phyloP scores from a whole-genome alignment of 139 green algal genomes.

The Chlamydomonas sp. region DNA sequence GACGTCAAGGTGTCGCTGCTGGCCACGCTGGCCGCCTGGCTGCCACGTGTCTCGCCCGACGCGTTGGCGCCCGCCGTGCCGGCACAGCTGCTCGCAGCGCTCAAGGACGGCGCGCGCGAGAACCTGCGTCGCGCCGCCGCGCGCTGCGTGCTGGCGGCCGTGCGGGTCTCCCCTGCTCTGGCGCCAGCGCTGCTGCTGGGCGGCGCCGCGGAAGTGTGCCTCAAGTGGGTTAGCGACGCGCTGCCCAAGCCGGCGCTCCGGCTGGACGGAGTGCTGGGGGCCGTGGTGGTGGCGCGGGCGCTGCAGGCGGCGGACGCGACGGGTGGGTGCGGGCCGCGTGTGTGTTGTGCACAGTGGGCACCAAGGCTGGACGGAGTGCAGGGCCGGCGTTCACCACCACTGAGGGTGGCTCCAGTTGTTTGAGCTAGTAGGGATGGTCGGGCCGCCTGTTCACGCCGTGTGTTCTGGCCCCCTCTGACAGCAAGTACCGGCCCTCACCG shows the following conservation, averaged over 20 bases:
- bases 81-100: conserved; percentile 10
- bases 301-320: conserved; percentile 34
- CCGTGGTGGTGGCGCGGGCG: conserved; percentile 8
- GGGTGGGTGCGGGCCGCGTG: conserved; percentile 47
- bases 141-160: not conserved
- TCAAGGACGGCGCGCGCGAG: conserved; percentile 14
- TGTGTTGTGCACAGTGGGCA: conserved; percentile 27
- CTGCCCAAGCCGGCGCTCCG: conserved; percentile 56
- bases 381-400: not conserved
- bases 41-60: conserved; percentile 30
- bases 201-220: conserved; percentile 19
- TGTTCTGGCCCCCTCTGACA: not conserved
- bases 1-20: conserved; percentile 61
- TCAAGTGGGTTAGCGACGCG: conserved; percentile 56
- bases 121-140: conserved; percentile 14
- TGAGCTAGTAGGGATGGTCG: too few species aligned
- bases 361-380: not conserved
- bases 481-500: not conserved
- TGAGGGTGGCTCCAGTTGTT: not conserved
- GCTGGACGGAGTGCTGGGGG: conserved; percentile 42
- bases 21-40: conserved; percentile 59
- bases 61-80: conserved; percentile 3
- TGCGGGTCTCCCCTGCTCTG: not conserved
- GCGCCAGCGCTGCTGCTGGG: not conserved
- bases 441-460: too few species aligned